Conservation (phyloP, 495 filamentous ascomycete species). For the Trichoderma virens region DNA sequence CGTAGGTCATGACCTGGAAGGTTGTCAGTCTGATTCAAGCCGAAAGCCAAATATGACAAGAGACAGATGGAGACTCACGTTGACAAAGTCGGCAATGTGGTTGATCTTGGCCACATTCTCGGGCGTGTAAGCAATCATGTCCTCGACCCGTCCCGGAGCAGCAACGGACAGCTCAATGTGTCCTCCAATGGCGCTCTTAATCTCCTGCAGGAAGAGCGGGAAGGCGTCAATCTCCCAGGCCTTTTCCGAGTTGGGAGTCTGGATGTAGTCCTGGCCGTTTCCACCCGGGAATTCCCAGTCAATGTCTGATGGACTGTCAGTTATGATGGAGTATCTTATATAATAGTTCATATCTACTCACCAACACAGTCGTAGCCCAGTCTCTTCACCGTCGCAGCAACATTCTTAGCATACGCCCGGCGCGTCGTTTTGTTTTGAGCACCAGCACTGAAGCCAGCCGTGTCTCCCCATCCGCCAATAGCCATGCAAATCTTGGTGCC, state of each 20-base stretch:
- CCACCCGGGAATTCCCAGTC: conserved; percentile 69
- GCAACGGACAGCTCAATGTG: conserved; percentile 56
- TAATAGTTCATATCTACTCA: too few species aligned
- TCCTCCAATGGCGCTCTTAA: conserved; percentile 46
- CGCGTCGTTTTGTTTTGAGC: conserved; percentile 44
- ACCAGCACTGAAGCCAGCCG: conserved; percentile 43
- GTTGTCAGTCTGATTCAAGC: background rate
- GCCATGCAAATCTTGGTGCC: conserved; percentile 53
- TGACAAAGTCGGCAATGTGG: conserved; percentile 54
- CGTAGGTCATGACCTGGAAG: conserved; percentile 57
- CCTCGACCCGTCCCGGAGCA: conserved; percentile 47
- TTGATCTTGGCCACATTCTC: conserved; percentile 51
- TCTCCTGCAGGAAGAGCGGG: conserved; percentile 47
- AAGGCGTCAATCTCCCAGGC: conserved; percentile 50
- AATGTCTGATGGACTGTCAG: conserved; percentile 36
- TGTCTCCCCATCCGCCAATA: conserved; percentile 59
- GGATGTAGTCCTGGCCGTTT: conserved; percentile 52
- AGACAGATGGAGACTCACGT: too few species aligned
- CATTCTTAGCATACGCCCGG: conserved; percentile 49
- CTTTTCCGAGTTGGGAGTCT: conserved; percentile 49
- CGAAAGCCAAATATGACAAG: too few species aligned
- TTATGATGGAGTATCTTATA: too few species aligned
- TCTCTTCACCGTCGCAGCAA: conserved; percentile 42
- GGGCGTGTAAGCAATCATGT: conserved; percentile 58
- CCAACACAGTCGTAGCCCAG: conserved; percentile 51